Evolutionary conservation across 108 stramenopile genomes (phyloP).

Genomic region (Pseudonitzschia multiseries): DNA sequence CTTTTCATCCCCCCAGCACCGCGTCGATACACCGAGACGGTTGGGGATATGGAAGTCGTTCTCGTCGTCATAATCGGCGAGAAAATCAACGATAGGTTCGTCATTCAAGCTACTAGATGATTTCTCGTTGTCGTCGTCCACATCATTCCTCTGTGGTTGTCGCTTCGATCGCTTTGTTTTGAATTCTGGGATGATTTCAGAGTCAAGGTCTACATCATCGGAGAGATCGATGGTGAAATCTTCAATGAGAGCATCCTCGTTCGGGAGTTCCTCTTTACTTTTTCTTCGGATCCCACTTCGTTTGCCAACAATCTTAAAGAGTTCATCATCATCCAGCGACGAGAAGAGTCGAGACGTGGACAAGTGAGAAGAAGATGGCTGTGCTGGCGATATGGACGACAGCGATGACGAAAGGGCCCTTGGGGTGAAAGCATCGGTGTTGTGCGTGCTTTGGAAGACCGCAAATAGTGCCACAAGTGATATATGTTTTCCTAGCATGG

Average conservation of each 20-base stretch:
- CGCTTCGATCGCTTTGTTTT: conserved; percentile 38
- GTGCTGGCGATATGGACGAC: neutral
- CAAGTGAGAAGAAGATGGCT: neutral
- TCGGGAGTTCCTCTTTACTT: conserved; percentile 36
- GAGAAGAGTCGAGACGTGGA: conserved; percentile 5
- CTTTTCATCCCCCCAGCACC: conserved; percentile 61
- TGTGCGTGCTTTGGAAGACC: neutral
- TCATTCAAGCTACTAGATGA: conserved; percentile 7
- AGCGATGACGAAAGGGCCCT: neutral
- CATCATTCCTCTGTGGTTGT: conserved; percentile 27
- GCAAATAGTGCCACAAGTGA: neutral
- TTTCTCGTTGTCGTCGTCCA: conserved; percentile 20
- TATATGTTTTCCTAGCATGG: no score
- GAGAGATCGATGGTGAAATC: neutral
- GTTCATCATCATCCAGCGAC: conserved; percentile 45
- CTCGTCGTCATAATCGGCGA: conserved; percentile 68
- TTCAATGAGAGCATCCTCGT: conserved; percentile 22
- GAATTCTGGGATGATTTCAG: conserved; percentile 40
- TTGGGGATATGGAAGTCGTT: conserved; percentile 88
- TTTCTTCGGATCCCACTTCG: conserved; percentile 48
- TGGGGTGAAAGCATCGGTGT: conserved; percentile 4
- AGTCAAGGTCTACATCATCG: conserved; percentile 25
- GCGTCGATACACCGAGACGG: conserved; percentile 78
- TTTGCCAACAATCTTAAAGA: conserved; percentile 51
- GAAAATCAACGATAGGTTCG: conserved; percentile 49